These are phyloP conservation scores for Zygotorulaspora florentina DNA, from an alignment of 805 yeast genomes.

Conservation along the genomic window DNA sequence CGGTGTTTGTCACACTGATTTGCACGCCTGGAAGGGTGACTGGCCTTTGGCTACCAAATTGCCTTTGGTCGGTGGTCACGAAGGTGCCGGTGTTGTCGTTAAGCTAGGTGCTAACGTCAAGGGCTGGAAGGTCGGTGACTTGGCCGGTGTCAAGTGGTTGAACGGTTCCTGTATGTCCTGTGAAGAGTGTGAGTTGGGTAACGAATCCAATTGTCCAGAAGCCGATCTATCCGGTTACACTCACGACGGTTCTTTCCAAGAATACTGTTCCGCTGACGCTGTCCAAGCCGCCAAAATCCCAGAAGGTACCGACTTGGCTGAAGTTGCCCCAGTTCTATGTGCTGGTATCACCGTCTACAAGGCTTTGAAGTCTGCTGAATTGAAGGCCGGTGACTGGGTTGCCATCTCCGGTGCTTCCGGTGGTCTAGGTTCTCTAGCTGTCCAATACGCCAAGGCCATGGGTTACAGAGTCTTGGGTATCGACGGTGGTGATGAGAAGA, in stretches of 20 bases:
- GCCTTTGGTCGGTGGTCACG: conserved; percentile 67
- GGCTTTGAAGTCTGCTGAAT: conserved; percentile 76
- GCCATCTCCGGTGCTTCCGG: conserved; percentile 78
- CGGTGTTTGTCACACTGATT: conserved; percentile 92
- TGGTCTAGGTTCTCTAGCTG: conserved; percentile 70
- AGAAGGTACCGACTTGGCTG: conserved; percentile 66
- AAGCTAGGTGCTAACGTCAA: conserved; percentile 54
- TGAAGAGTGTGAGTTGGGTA: conserved; percentile 53
- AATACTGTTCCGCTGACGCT: conserved; percentile 85
- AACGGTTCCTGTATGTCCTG: conserved; percentile 61
- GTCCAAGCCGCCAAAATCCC: conserved; percentile 82
- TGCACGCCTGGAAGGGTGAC: conserved; percentile 93
- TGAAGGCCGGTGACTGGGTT: conserved; percentile 69
- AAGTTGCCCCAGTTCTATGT: conserved; percentile 77
- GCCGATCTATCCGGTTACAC: conserved; percentile 83
- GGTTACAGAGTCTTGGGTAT: conserved; percentile 68
- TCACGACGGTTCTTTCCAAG: conserved; percentile 88
- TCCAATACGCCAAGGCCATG: conserved; percentile 75
- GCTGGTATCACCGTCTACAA: conserved; percentile 92
- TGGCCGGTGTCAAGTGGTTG: conserved; percentile 64
- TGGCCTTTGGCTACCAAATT: conserved; percentile 70
- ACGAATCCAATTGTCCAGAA: conserved; percentile 60
- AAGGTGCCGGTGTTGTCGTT: conserved; percentile 66
- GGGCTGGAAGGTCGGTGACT: conserved; percentile 58
- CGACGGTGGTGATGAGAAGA: conserved; percentile 67